A percentile compares a stretch with the other conserved stretches of the same genome.
Conservation (phyloP, 1,284 basidiomycete species). For the Takashimella tepidaria region DNA sequence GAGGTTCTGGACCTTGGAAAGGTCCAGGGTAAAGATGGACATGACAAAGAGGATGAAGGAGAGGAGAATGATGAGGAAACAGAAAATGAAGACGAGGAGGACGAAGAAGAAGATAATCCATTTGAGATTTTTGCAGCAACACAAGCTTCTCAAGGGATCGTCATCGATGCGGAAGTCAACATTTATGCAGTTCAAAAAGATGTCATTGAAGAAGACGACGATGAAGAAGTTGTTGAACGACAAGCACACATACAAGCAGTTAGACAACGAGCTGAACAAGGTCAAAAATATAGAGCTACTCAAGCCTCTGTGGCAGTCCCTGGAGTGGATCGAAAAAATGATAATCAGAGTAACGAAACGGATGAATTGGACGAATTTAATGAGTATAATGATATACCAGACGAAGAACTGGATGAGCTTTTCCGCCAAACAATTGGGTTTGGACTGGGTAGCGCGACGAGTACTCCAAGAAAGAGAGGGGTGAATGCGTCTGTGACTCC, state of each 20-base stretch:
- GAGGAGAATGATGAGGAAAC: slow-evolving; percentile 22
- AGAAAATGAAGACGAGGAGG: slow-evolving; percentile 19
- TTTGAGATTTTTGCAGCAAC: slow-evolving; percentile 36
- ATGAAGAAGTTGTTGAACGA: slow-evolving; percentile 26
- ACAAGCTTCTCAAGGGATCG: slow-evolving; percentile 27
- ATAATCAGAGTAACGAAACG: slow-evolving; percentile 12
- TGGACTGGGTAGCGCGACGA: slow-evolving; percentile 16
- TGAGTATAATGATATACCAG: neutral
- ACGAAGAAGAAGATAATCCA: slow-evolving; percentile 36
- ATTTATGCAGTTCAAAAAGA: slow-evolving; percentile 36
- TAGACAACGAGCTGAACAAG: slow-evolving; percentile 29
- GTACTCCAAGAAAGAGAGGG: slow-evolving; percentile 17
- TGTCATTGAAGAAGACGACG: slow-evolving; percentile 20
- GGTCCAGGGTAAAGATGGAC: no score
- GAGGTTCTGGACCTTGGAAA: neutral
- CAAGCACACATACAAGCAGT: slow-evolving; percentile 26
- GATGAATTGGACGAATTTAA: slow-evolving; percentile 23
- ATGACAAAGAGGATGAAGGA: slow-evolving; percentile 6
- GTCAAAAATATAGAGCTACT: slow-evolving; percentile 32
- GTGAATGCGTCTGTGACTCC: slow-evolving; percentile 11
- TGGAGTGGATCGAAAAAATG: neutral
- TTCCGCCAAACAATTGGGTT: slow-evolving; percentile 22
- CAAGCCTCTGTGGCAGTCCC: slow-evolving; percentile 19
- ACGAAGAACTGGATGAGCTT: slow-evolving; percentile 36
- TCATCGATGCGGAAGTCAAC: slow-evolving; percentile 39